Evolutionary conservation across 495 filamentous ascomycete species (phyloP), one percentile per base, ranked within the genome.

Genomic region (Tirmania nivea): DNA sequence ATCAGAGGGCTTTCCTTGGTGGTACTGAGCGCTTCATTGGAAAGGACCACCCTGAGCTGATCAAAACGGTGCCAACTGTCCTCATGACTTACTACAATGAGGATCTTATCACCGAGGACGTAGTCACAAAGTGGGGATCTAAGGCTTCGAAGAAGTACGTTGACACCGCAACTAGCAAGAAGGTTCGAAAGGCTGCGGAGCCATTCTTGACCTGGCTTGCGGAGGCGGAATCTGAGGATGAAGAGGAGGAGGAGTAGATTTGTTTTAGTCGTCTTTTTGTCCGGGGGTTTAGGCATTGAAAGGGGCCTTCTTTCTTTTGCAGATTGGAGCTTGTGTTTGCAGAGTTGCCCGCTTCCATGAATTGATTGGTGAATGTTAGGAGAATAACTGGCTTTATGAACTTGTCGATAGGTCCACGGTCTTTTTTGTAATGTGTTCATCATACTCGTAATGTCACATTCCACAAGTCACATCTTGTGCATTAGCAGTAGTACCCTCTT

Each of bases 1-100:
- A 96, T 67, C 78, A 96, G 71, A 94, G 90, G 75, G 88, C 90
- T 52, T 80, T 97, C 68, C 79, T 97, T n/a, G 92, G 92, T 62
- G 90, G 90, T 55, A 87, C 83, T 35, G 90, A 97, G 69, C 86
- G 88, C 56, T 88, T 95, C 59, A 75, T 96, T 51, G 78, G 84
- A 67, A 81, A 81, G 61, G 81, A 92, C 35, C 77, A 82, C 61
- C 78, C 86, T 1, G 78, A 86, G 49, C 77, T 94, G 62, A 75
- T 84, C 53, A 68, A 78, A 35, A 76, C 85, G 69, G 73, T 95
- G 35, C 81, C 85, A 37, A 83, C 81, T 65, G 86, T 97, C 59
- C 75, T 96, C 54, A 74, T 90, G 61, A 73, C 77, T 59, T 83
- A 84, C 71, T 96, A 94, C 67, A 74, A 94, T 69, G 71, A 86